These are phyloP conservation scores for Xylogone sp. DNA, from an alignment of 2,329 filamentous ascomycete species.

Conservation along the genomic window DNA sequence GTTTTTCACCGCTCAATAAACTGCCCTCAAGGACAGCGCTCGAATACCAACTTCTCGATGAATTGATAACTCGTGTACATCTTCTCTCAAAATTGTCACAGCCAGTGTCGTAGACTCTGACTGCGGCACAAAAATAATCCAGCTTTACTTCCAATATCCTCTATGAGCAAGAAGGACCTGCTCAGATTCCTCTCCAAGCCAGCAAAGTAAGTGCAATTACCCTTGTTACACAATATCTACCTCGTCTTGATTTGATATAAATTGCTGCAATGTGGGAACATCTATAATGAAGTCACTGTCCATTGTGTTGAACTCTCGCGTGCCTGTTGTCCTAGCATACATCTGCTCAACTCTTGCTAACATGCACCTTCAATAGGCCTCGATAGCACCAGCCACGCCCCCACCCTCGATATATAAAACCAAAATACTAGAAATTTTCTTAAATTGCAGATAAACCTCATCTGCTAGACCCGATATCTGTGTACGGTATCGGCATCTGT, in stretches of 20 bases:
- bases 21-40: not conserved
- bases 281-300: conserved; percentile 50
- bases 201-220: conserved; percentile 67
- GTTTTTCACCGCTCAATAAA: no score
- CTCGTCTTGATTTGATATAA: conserved; percentile 1
- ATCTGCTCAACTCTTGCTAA: conserved; percentile 9
- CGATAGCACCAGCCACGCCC: conserved; percentile 55
- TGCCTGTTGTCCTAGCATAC: conserved; percentile 16
- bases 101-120: conserved; percentile 16
- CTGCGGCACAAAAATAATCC: conserved; percentile 13
- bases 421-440: conserved; percentile 13
- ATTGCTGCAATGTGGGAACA: conserved; percentile 42
- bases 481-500: conserved; percentile 78
- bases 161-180: conserved; percentile 89
- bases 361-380: conserved; percentile 38
- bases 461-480: conserved; percentile 84
- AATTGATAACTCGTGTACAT: not conserved
- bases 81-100: conserved; percentile 11
- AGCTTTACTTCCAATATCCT: conserved; percentile 39
- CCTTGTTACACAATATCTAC: not conserved
- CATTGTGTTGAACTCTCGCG: no score
- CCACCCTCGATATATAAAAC: conserved; percentile 21
- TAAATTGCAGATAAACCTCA: conserved; percentile 58
- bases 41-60: not conserved
- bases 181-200: conserved; percentile 92